Evolutionary conservation across 495 filamentous ascomycete species (phyloP).

Genomic region (Penicillium paxilli): DNA sequence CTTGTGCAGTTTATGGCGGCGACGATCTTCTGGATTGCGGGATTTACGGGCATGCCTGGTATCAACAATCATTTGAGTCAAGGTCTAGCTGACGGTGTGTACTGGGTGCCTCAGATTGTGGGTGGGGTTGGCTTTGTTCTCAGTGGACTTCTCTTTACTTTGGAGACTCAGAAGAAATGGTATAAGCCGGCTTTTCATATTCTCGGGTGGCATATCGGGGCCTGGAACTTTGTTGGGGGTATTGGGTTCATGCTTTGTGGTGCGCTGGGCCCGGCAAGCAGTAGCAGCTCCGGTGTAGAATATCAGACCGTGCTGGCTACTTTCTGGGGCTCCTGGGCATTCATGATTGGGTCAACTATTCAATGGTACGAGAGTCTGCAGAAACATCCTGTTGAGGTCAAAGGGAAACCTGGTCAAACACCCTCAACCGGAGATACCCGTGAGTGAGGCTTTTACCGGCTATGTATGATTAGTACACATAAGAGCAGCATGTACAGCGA

Average conservation of each 20-base stretch:
- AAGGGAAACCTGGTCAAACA: not conserved
- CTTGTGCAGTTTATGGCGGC: constrained; percentile 60
- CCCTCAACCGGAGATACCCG: too few relatives aligned
- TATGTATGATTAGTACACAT: too few relatives aligned
- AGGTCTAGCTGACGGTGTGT: constrained; percentile 54
- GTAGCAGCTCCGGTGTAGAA: constrained; percentile 45
- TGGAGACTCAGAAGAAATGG: constrained; percentile 71
- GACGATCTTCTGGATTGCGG: constrained; percentile 64
- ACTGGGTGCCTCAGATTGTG: constrained; percentile 69
- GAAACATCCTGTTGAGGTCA: constrained; percentile 57
- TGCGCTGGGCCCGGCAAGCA: constrained; percentile 56
- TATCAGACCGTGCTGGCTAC: constrained; percentile 61
- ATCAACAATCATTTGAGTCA: constrained; percentile 51
- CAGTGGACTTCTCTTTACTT: constrained; percentile 59
- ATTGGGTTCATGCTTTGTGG: constrained; percentile 71
- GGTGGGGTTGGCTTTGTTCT: constrained; percentile 66
- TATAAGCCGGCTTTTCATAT: constrained; percentile 56
- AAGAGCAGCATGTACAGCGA: too few relatives aligned
- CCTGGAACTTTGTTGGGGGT: constrained; percentile 60
- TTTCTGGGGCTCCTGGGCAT: constrained; percentile 71
- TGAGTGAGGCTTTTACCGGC: too few relatives aligned
- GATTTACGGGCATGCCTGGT: constrained; percentile 62
- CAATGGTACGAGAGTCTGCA: constrained; percentile 67
- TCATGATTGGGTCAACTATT: constrained; percentile 62
- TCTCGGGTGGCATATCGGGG: constrained; percentile 63